Percentiles rank a stretch among this genome's conserved stretches.
These are phyloP conservation scores for Geotrichum reessii DNA, from an alignment of 1,139 yeast genomes.

Conservation along the genomic window DNA sequence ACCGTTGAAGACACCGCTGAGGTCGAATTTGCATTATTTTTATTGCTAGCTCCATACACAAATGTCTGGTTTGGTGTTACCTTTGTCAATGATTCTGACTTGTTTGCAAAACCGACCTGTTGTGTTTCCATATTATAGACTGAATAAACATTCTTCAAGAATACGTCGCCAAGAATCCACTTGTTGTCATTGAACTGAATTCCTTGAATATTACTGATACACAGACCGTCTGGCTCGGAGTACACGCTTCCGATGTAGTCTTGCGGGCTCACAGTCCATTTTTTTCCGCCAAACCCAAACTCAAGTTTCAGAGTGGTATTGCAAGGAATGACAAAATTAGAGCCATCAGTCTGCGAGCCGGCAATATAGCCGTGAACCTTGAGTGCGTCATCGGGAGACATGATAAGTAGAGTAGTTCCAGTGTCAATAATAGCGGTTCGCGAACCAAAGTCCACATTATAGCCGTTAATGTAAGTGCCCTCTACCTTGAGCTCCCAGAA, in stretches of 20 bases:
- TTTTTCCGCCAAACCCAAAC: slow-evolving; percentile 43
- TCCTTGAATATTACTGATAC: slow-evolving; percentile 66
- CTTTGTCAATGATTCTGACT: slow-evolving; percentile 23
- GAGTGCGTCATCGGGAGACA: slow-evolving; percentile 54
- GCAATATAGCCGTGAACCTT: slow-evolving; percentile 48
- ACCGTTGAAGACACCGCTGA: background rate
- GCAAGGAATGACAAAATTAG: slow-evolving; percentile 57
- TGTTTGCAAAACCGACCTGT: slow-evolving; percentile 49
- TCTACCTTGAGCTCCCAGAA: slow-evolving; percentile 53
- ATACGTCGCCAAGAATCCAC: slow-evolving; percentile 58
- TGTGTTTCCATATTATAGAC: slow-evolving; percentile 51
- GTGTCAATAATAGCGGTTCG: slow-evolving; percentile 56
- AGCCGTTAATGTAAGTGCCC: slow-evolving; percentile 37
- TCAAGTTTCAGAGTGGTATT: slow-evolving; percentile 40
- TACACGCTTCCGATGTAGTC: slow-evolving; percentile 14
- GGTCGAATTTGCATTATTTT: background rate
- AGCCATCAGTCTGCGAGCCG: slow-evolving; percentile 48
- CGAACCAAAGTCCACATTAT: slow-evolving; percentile 40
- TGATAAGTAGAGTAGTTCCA: slow-evolving; percentile 58
- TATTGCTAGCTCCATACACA: slow-evolving; percentile 4
- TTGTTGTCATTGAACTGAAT: slow-evolving; percentile 36
- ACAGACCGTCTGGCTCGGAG: slow-evolving; percentile 56
- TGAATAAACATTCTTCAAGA: slow-evolving; percentile 52
- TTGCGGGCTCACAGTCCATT: slow-evolving; percentile 40
- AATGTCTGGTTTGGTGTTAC: slow-evolving; percentile 26